These are phyloP conservation scores for Lachnellula arida DNA, from an alignment of 2,329 filamentous ascomycete genomes.

Conservation along the genomic window DNA sequence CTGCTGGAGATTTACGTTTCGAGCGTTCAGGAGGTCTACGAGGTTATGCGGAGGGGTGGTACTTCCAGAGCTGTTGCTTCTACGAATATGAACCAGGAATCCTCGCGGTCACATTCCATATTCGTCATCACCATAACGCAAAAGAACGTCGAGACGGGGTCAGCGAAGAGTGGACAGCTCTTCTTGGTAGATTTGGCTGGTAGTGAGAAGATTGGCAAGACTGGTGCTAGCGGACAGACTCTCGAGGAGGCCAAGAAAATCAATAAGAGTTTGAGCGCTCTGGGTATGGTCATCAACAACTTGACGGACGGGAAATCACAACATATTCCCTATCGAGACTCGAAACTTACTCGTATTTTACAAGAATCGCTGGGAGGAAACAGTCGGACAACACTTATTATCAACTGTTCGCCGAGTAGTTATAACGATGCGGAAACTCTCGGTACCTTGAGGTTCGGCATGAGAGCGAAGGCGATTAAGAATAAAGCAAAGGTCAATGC, in stretches of 20 bases:
- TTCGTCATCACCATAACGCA: slow-evolving; percentile 96
- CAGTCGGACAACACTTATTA: slow-evolving; percentile 94
- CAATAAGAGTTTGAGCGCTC: slow-evolving; percentile 97
- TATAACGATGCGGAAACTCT: slow-evolving; percentile 97
- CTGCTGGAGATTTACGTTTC: slow-evolving; percentile 93
- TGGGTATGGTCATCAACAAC: slow-evolving; percentile 98
- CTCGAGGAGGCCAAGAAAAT: slow-evolving; percentile 99
- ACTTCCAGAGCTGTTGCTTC: slow-evolving; percentile 85
- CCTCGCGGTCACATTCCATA: slow-evolving; percentile 95
- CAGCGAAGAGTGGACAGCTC: slow-evolving; percentile 90
- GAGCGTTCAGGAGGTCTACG: slow-evolving; percentile 91
- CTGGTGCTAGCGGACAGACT: slow-evolving; percentile 93
- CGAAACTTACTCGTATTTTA: slow-evolving; percentile 92
- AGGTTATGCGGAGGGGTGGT: slow-evolving; percentile 92
- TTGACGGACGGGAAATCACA: slow-evolving; percentile 96
- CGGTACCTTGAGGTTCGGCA: slow-evolving; percentile 88
- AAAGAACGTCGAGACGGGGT: slow-evolving; percentile 95
- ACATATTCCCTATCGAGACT: slow-evolving; percentile 95
- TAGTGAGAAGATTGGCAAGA: slow-evolving; percentile 98
- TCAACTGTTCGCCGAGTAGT: slow-evolving; percentile 98
- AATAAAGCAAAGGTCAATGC: slow-evolving; percentile 99
- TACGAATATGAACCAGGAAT: slow-evolving; percentile 99
- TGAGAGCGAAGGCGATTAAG: slow-evolving; percentile 97
- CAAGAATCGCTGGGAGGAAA: slow-evolving; percentile 98
- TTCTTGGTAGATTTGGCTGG: slow-evolving; percentile 97